Conservation (phyloP, 73 alveolate genomes). For the Tetrahymena thermophila region DNA sequence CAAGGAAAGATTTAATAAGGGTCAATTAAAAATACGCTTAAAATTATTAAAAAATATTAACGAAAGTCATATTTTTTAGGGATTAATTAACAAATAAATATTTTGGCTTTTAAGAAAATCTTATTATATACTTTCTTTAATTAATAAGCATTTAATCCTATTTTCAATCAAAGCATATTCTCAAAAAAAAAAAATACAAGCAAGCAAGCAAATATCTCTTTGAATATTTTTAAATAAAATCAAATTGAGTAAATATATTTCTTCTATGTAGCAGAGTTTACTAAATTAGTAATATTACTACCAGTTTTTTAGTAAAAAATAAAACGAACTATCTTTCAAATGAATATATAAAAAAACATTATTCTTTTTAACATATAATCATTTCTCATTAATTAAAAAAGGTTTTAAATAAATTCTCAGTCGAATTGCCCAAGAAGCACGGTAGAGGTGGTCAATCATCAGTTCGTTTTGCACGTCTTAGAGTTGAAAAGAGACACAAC, state of each 20-base stretch:
- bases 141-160: too few species aligned
- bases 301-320: too few species aligned
- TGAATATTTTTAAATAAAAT: too few species aligned
- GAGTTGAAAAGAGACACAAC: conserved; percentile 97
- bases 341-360: too few species aligned
- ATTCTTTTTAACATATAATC: too few species aligned
- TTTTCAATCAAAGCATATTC: not conserved
- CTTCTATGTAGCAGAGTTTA: too few species aligned
- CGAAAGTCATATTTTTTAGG: not conserved
- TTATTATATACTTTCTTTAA: too few species aligned
- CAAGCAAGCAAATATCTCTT: not conserved
- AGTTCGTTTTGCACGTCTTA: conserved; percentile 85
- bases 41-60: too few species aligned
- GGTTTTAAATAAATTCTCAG: conserved; percentile 51
- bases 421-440: conserved; percentile 92
- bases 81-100: not conserved
- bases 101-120: not conserved
- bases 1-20: not conserved
- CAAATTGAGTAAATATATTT: too few species aligned
- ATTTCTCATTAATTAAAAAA: conserved; percentile 1
- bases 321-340: too few species aligned
- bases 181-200: not conserved
- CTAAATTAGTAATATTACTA: too few species aligned
- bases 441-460: conserved; percentile 96
- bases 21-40: not conserved